Evolutionary conservation across 1,284 basidiomycete species (phyloP), one percentile per base, ranked within the genome.

Genomic region (Coniferiporia sulphurascens): DNA sequence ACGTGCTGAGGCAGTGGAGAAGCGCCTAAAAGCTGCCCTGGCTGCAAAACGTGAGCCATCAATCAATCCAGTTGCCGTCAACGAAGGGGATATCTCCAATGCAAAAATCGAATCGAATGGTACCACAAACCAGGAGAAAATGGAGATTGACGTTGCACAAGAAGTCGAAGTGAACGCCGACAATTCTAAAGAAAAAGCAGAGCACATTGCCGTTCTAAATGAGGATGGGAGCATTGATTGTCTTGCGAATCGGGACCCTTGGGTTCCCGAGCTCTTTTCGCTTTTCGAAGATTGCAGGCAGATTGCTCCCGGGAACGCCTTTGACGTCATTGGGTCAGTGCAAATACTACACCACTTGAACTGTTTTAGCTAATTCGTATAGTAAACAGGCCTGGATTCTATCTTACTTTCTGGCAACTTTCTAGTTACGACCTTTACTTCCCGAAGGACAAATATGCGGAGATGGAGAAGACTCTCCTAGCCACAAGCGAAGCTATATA

Each of bases 371-470:
- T 52, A 38, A 56, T 62, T 41, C 15, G 9, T 41, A 15, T 15
- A 12, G 44, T 60, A 46, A 43, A 35, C 64, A 95, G 93, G 4
- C 86, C 91, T 36, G 89, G 86, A 1, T 98, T 98, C 74, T 95
- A 94, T 66, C 75, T 92, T 46, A 93, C 93, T 0, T 98, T 97
- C 74, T 98, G 95, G 95, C 93, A 96, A 70, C 72, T 98, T 56
- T 89, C 91, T 0, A 88, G 89, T 27, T 91, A 93, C 65, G 95
- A 98, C 71, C 80, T 98, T 48, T 76, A 83, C 0, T 87, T 90
- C 32, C 93, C 90, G 0, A 75, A 76, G 6, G 65, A 79, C 7
- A 82, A 79, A 65, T 92, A 92, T 59, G 83, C 89, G 49, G 88
- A 90, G 65, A 85, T 89, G 69, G 77, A 78, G 38, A 74, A 78